A percentile compares a stretch with the other conserved stretches of the same genome.
phyloP scores from a whole-genome alignment of 2,329 filamentous ascomycete genomes.

The Trichoderma simmonsii region DNA sequence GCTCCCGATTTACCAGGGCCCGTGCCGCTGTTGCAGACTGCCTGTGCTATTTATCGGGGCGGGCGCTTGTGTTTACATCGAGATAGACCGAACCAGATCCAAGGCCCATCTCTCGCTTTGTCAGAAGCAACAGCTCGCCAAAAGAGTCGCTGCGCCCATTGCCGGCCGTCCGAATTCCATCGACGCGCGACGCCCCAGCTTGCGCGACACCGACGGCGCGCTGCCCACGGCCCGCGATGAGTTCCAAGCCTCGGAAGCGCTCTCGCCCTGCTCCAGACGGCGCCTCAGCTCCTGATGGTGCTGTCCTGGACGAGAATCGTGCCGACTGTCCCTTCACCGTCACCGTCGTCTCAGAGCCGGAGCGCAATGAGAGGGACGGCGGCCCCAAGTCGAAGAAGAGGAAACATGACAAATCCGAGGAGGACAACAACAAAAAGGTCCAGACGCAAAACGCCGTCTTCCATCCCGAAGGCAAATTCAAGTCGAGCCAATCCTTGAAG shows the following conservation, averaged over 20 bases:
- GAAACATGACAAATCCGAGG: conserved; percentile 46
- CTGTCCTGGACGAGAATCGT: conserved; percentile 44
- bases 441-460: conserved; percentile 54
- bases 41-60: neutral
- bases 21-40: neutral
- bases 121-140: neutral
- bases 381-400: conserved; percentile 46
- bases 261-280: conserved; percentile 40
- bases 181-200: conserved; percentile 12
- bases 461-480: conserved; percentile 53
- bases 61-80: conserved; percentile 13
- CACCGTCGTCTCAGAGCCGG: conserved; percentile 29
- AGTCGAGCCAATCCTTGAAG: conserved; percentile 52
- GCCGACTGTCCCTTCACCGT: conserved; percentile 57
- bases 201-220: neutral
- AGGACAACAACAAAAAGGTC: conserved; percentile 37
- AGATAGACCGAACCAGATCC: neutral
- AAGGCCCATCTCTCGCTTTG: neutral
- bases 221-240: conserved; percentile 23
- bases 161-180: neutral
- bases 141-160: neutral
- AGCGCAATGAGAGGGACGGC: conserved; percentile 32
- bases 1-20: conserved; percentile 3
- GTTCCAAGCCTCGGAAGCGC: conserved; percentile 46
- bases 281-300: neutral